Evolutionary conservation across 176 grass and related monocot species (phyloP), one percentile per base, ranked within the genome.

Genomic region (Microstegium vimineum): DNA sequence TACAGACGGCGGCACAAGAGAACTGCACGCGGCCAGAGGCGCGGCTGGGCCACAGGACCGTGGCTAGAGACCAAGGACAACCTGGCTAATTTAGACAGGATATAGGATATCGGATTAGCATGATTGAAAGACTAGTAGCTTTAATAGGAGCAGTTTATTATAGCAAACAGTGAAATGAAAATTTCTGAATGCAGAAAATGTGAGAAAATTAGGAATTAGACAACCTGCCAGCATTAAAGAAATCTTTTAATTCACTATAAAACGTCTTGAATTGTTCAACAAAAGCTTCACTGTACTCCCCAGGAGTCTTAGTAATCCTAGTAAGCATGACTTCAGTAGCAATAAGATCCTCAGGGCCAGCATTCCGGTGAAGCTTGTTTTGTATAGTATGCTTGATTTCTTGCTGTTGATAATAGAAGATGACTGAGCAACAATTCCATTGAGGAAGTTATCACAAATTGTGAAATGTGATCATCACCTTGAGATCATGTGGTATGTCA

Each of bases 361-460:
- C 94, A 92, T 89, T 97, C 9, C 94, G 82, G 40, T 97, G 94
- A 87, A 97, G 92, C 77, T 97, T 97, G 87, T 97, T 97, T 90
- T 94, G 92, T 80, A 97, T 92, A 47, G 95, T 94, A 88, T 98
- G 95, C 72, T 98, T 98, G 60, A 98, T 98, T 89, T 98, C 95
- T 98, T 94, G 92, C 92, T 98, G 86, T 87, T 82, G 57, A 86
- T 73, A 84, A 20, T 36, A 90, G 59, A 75, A 84, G 46, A 45
- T 25, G 82, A 76, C 14, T 86, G 41, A 75, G 67, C 18, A 76
- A 74, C 27, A 85, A 82, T 73, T 67, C 16, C 57, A 35, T 40
- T 38, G 10, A 57, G 4, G 43, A 69, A 54, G 3, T 81, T 83
- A 65, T 18, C 62, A 4, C 15, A 82, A 23, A 65, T 4, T 66